Base-by-base conservation (phyloP, 1,284 basidiomycete genomes). In the Vanrija humicola region DNA sequence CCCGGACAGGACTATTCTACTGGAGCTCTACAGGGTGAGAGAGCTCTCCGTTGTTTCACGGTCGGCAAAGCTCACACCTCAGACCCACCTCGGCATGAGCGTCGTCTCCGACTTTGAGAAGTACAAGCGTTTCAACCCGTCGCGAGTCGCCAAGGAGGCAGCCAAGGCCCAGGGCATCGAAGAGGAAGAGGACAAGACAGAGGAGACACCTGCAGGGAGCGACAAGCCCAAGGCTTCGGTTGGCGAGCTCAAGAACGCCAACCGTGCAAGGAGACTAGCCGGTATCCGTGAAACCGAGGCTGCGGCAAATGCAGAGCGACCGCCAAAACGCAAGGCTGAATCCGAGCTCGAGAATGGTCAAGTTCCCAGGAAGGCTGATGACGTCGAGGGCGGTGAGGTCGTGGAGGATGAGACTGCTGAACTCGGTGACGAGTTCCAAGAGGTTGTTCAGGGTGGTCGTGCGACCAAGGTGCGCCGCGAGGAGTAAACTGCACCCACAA, bases 11-110 rank as follows among this genome's bases (percentile, higher is more conserved):
- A 73, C 70, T 8, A 65, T 75, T 15, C 26, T 73, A 19, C 52
- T 73, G 6, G 73, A 75, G 55, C 52, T 70, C 10, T 61, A 64
- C 52, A 71, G 68, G 55, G 72, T 70, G 40, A 52, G 68, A 28
- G 34, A 5, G 5, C 1, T 6, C 21, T 18, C 19, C 15, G 2
- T 15, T 16, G 12, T 26, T 15, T 3, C 6, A 5, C 12, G 4
- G 12, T 23, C 21, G 5, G 5, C 12, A 23, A n/a, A 26, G 34
- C 53, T 59, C 38, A 54, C 52, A 6, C 6, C n/a, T 1, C 43
- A 74, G 70, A 68, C 64, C 28, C 38, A 54, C 3, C 38, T 72
- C 0, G 72, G 72, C 14, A 54, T 73, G 29, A 62, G 61, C n/a
- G 67, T 73, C 3, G 60, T 73, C 19, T 52, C 66, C 28, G 56